Evolutionary conservation across 495 filamentous ascomycete species (phyloP).

Genomic region (Neohortaea acidophila): DNA sequence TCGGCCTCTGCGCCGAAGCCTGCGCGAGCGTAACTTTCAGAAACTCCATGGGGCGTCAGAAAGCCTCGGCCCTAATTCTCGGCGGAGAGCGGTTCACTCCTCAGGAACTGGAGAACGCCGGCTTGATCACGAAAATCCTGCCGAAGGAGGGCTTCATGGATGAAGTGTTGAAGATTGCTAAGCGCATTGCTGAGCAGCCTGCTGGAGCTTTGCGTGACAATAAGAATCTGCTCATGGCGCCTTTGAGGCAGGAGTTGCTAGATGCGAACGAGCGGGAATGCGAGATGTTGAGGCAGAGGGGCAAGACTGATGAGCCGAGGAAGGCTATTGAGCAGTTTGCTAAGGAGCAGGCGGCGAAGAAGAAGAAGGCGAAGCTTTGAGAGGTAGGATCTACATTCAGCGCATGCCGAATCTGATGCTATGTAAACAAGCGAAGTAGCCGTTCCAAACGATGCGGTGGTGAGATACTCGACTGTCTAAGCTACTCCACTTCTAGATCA

Average conservation of each 20-base stretch:
- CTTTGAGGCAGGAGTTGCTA: neutral
- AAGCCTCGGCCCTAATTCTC: neutral
- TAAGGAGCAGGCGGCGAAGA: neutral
- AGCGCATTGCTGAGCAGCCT: neutral
- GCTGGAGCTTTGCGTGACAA: neutral
- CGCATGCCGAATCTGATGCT: too few species aligned
- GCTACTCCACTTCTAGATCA: too few species aligned
- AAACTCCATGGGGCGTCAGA: constrained; percentile 1
- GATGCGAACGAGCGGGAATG: neutral
- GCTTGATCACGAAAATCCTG: neutral
- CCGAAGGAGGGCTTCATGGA: constrained; percentile 1
- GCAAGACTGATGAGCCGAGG: neutral
- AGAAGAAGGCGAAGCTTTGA: neutral
- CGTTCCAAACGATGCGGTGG: too few species aligned
- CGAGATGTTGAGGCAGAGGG: neutral
- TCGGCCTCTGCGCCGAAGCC: constrained; percentile 46
- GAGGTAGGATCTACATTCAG: neutral
- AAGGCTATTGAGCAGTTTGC: neutral
- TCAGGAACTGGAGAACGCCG: constrained; percentile 2
- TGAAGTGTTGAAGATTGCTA: constrained; percentile 1
- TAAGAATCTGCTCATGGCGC: neutral
- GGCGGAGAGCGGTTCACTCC: neutral
- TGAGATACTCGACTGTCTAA: too few species aligned
- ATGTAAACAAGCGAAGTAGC: too few species aligned
- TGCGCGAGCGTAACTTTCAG: constrained; percentile 17